Conservation (phyloP, 352 stramenopile genomes). For the Phytophthora pistaciae region DNA sequence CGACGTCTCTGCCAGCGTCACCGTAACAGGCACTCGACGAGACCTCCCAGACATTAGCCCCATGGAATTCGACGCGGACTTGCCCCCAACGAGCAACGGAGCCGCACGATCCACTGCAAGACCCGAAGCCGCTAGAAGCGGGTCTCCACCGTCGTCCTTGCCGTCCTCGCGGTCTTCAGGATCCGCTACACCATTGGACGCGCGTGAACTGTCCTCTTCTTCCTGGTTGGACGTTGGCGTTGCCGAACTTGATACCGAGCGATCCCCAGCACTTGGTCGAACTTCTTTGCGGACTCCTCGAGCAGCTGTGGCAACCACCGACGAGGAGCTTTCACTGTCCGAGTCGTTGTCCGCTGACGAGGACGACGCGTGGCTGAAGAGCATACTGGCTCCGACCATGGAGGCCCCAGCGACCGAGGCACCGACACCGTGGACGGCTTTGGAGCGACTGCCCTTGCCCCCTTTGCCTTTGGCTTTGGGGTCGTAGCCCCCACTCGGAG, state of each 20-base stretch:
- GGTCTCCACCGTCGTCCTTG: conserved; percentile 18
- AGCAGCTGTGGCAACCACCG: conserved; percentile 6
- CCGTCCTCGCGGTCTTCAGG: conserved; percentile 23
- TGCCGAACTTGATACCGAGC: conserved; percentile 2
- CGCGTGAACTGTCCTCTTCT: conserved; percentile 18
- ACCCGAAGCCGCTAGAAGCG: neutral
- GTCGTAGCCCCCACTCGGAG: conserved; percentile 27
- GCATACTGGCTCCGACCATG: conserved; percentile 55
- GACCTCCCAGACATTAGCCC: conserved; percentile 4
- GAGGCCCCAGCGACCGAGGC: conserved; percentile 30
- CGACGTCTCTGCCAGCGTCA: conserved; percentile 65
- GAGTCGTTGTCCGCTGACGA: conserved; percentile 71
- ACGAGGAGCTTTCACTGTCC: conserved; percentile 48
- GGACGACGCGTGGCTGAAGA: conserved; percentile 58
- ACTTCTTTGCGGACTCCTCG: conserved; percentile 23
- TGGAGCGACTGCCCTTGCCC: conserved; percentile 39
- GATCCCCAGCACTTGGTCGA: conserved; percentile 11
- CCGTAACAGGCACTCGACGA: conserved; percentile 49
- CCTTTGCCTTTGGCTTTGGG: conserved; percentile 32
- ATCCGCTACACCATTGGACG: conserved; percentile 3
- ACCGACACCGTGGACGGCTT: conserved; percentile 26
- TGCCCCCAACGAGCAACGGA: conserved; percentile 10
- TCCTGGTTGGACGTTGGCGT: conserved; percentile 29
- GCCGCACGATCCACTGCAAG: neutral
- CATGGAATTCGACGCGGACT: conserved; percentile 6